A percentile compares a stretch with the other conserved stretches of the same genome.
Conservation (phyloP, 768 basidiomycete species). For the Russula earlei region DNA sequence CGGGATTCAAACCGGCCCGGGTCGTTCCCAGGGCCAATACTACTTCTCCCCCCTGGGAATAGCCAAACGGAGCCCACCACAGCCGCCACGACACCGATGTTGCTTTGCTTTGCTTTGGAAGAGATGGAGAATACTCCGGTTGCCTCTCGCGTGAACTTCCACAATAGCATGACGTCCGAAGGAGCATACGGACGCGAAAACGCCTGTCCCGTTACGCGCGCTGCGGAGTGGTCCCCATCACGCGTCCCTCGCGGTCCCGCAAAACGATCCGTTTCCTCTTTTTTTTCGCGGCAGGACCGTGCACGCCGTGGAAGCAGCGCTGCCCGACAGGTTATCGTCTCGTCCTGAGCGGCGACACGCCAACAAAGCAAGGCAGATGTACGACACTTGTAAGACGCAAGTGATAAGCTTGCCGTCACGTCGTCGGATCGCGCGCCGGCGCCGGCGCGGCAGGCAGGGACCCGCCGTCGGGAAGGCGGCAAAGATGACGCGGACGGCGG, state of each 20-base stretch:
- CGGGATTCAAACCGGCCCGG: too few species aligned
- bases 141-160: neutral
- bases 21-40: too few species aligned
- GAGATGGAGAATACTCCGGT: neutral
- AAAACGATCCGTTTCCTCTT: constrained; percentile 49
- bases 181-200: neutral
- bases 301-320: constrained; percentile 49
- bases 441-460: constrained; percentile 24
- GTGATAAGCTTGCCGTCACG: constrained; percentile 27
- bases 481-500: constrained; percentile 18
- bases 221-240: neutral
- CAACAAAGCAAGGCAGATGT: constrained; percentile 6
- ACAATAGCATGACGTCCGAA: neutral
- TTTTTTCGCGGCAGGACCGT: constrained; percentile 70
- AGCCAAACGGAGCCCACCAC: neutral
- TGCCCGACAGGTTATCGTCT: constrained; percentile 63
- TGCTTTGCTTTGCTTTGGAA: neutral
- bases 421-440: constrained; percentile 21
- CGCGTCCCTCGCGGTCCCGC: constrained; percentile 10
- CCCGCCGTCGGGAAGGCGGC: constrained; percentile 20
- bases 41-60: neutral
- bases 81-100: neutral
- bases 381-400: constrained; percentile 13
- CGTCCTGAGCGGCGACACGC: constrained; percentile 39
- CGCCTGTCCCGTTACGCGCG: neutral